Conservation (phyloP, 2,329 filamentous ascomycete genomes). For the Helotiales sp. region DNA sequence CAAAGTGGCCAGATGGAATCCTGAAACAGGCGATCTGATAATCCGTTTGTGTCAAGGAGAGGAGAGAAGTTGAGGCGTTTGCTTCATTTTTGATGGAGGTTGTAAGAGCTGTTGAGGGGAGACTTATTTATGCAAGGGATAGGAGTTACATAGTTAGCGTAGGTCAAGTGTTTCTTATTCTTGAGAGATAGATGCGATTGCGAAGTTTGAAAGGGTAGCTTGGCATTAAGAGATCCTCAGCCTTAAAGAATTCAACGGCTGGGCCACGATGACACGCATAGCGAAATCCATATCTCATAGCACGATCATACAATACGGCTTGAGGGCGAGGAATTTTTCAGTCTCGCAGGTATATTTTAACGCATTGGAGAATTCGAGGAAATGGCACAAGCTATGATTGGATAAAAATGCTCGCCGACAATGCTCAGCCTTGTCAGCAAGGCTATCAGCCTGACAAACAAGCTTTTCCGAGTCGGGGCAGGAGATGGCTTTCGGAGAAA, state of each 20-base stretch:
- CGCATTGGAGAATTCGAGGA: too few species aligned
- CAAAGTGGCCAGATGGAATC: not conserved
- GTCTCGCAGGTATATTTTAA: too few species aligned
- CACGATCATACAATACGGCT: not conserved
- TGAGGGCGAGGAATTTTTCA: too few species aligned
- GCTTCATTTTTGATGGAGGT: not conserved
- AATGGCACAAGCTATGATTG: not conserved
- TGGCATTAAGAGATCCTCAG: not conserved
- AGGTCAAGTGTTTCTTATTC: not conserved
- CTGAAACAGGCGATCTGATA: constrained; percentile 15
- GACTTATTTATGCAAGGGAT: not conserved
- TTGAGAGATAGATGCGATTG: too few species aligned
- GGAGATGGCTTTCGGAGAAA: too few species aligned
- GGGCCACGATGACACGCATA: not conserved
- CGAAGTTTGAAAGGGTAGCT: constrained; percentile 7
- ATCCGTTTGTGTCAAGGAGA: not conserved
- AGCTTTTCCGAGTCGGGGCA: too few species aligned
- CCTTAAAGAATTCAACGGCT: not conserved
- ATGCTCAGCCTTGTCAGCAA: constrained; percentile 5
- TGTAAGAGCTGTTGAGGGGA: not conserved
- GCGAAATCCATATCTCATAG: not conserved
- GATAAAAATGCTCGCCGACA: not conserved
- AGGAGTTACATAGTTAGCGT: not conserved
- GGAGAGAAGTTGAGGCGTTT: not conserved
- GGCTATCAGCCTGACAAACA: constrained; percentile 15